These are phyloP conservation scores for Botrytis squamosa DNA, from an alignment of 2,329 filamentous ascomycete genomes.

Conservation along the genomic window DNA sequence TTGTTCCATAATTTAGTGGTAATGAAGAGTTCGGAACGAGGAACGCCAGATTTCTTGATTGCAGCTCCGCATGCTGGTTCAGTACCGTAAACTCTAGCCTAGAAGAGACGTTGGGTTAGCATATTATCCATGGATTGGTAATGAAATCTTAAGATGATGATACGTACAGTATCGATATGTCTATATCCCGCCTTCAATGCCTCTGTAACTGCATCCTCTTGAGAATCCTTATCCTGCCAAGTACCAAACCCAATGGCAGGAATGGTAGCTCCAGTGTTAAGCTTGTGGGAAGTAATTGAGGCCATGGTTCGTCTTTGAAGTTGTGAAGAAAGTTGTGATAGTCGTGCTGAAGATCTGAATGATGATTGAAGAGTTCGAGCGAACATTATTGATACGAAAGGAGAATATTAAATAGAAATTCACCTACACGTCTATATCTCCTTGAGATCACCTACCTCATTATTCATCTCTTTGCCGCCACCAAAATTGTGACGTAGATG, in stretches of 20 bases:
- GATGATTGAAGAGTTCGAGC: conserved; percentile 6
- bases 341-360: conserved; percentile 12
- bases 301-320: conserved; percentile 25
- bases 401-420: background rate
- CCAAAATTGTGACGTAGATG: background rate
- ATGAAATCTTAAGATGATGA: background rate
- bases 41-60: conserved; percentile 61
- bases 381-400: background rate
- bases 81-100: conserved; percentile 77
- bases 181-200: conserved; percentile 50
- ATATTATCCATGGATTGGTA: background rate
- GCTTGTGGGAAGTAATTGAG: conserved; percentile 37
- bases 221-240: conserved; percentile 47
- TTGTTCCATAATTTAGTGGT: conserved; percentile 71
- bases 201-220: conserved; percentile 40
- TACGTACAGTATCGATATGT: conserved; percentile 46
- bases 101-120: conserved; percentile 62
- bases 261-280: conserved; percentile 40
- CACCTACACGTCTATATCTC: background rate
- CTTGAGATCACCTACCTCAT: background rate
- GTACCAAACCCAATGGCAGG: conserved; percentile 46
- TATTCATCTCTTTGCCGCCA: background rate
- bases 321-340: conserved; percentile 24
- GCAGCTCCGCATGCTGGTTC: conserved; percentile 71
- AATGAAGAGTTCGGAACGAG: conserved; percentile 63